A percentile compares a stretch with the other conserved stretches of the same genome.
Conservation (phyloP, 805 yeast species). For the Cyberlindnera japonica region DNA sequence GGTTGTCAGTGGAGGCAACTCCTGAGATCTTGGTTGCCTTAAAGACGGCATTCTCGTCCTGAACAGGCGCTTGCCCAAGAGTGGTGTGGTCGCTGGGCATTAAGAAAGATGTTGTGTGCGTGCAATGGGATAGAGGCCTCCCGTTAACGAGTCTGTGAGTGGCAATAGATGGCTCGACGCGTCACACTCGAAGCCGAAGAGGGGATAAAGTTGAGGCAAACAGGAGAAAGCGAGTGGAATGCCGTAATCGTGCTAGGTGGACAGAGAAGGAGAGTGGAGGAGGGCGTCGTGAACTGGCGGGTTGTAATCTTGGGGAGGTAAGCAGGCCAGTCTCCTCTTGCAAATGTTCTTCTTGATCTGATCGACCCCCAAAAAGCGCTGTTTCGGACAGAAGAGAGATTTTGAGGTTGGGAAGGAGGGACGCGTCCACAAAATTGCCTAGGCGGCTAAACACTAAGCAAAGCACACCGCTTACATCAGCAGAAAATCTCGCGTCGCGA, state of each 20-base stretch:
- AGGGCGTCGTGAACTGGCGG: neutral
- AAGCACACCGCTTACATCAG: neutral
- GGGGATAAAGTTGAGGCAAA: neutral
- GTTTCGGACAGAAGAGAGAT: neutral
- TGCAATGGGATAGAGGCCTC: neutral
- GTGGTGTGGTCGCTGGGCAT: slow-evolving; percentile 14
- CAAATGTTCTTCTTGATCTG: neutral
- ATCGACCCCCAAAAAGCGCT: neutral
- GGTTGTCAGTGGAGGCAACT: no score
- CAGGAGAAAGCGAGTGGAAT: neutral
- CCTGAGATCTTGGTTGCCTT: slow-evolving; percentile 16
- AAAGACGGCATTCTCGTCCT: slow-evolving; percentile 21
- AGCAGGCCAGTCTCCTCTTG: neutral
- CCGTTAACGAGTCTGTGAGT: neutral
- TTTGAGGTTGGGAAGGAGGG: slow-evolving; percentile 1
- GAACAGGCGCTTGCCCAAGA: slow-evolving; percentile 8
- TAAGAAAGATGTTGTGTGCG: neutral
- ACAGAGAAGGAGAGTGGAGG: neutral
- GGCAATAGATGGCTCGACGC: neutral
- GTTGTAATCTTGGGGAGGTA: neutral
- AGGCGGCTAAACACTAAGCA: neutral
- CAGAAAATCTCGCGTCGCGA: neutral
- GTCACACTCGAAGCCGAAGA: neutral
- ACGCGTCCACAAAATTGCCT: slow-evolving; percentile 11
- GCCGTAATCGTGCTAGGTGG: slow-evolving; percentile 3